phyloP scores from a whole-genome alignment of 176 grass and related monocot genomes.

The Oryza nivara region DNA sequence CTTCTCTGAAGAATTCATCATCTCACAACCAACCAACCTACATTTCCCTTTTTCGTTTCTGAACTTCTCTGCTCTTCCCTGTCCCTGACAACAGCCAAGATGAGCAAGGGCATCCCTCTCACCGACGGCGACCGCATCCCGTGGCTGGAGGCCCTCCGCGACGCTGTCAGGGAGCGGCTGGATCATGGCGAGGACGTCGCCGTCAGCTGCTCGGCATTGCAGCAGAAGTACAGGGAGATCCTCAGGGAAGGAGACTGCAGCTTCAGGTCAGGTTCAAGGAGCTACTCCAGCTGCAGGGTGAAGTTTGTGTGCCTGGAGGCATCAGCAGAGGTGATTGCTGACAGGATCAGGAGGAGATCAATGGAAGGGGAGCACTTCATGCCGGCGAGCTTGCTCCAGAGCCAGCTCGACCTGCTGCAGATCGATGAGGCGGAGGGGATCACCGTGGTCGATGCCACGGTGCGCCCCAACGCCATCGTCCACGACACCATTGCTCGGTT shows the following conservation, averaged over 20 bases:
- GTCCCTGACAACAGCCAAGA: constrained; percentile 64
- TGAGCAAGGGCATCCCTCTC: constrained; percentile 71
- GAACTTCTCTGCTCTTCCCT: not conserved
- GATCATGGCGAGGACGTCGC: constrained; percentile 45
- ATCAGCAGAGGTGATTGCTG: constrained; percentile 59
- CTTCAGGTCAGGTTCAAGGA: constrained; percentile 44
- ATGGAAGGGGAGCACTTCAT: constrained; percentile 72
- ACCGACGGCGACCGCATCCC: constrained; percentile 59
- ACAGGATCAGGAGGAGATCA: constrained; percentile 57
- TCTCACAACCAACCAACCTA: not conserved
- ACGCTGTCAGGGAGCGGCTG: constrained; percentile 48
- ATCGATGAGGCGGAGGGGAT: constrained; percentile 59
- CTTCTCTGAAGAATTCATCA: not conserved
- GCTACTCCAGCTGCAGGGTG: constrained; percentile 55
- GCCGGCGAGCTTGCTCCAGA: constrained; percentile 69
- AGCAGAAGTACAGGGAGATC: constrained; percentile 71
- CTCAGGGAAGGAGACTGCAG: constrained; percentile 51
- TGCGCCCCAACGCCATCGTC: constrained; percentile 39
- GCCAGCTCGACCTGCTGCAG: constrained; percentile 82
- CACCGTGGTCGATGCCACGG: constrained; percentile 44
- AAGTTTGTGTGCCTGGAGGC: constrained; percentile 83
- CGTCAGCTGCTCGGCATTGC: constrained; percentile 80
- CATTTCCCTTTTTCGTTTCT: constrained; percentile 2
- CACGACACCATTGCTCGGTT: constrained; percentile 44
- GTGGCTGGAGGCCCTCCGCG: constrained; percentile 64